These are phyloP conservation scores for Hansenula sp. DNA, from an alignment of 1,139 yeast genomes.

Conservation along the genomic window DNA sequence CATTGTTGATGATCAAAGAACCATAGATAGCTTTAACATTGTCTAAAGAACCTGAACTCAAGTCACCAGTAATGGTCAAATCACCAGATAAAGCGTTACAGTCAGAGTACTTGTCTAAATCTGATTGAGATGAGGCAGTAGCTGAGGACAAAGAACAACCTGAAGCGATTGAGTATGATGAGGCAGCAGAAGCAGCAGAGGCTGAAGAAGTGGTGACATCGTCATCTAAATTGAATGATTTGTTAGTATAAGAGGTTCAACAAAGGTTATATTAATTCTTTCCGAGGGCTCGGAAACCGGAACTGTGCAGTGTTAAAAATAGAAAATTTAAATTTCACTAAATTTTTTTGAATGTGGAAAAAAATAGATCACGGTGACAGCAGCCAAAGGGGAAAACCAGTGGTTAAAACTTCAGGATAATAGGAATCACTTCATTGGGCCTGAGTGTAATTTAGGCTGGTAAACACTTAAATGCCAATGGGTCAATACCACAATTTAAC, in stretches of 20 bases:
- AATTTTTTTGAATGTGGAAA: not conserved
- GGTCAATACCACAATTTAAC: too few relatives aligned
- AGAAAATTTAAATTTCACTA: not conserved
- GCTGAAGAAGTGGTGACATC: slow-evolving; percentile 18
- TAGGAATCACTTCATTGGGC: too few relatives aligned
- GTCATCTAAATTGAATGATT: not conserved
- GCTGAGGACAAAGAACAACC: slow-evolving; percentile 42
- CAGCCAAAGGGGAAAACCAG: too few relatives aligned
- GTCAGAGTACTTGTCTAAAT: slow-evolving; percentile 65
- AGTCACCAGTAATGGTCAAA: slow-evolving; percentile 60
- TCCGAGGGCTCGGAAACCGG: not conserved
- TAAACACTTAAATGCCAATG: not conserved
- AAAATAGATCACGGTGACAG: not conserved
- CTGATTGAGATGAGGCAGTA: slow-evolving; percentile 75
- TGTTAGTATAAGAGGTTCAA: slow-evolving; percentile 15
- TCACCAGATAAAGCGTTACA: slow-evolving; percentile 85
- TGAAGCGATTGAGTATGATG: slow-evolving; percentile 28
- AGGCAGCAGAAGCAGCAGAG: slow-evolving; percentile 27
- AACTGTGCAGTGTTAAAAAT: not conserved
- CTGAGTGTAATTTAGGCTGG: too few relatives aligned
- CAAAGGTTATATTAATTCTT: not conserved
- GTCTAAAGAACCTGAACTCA: slow-evolving; percentile 54
- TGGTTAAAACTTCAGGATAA: too few relatives aligned
- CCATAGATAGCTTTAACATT: slow-evolving; percentile 73
- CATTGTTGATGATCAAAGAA: slow-evolving; percentile 61